Percentiles rank a stretch among this genome's conserved stretches.
Evolutionary conservation across 352 stramenopile genomes (phyloP).

Genomic region (Phytophthora aleatoria): DNA sequence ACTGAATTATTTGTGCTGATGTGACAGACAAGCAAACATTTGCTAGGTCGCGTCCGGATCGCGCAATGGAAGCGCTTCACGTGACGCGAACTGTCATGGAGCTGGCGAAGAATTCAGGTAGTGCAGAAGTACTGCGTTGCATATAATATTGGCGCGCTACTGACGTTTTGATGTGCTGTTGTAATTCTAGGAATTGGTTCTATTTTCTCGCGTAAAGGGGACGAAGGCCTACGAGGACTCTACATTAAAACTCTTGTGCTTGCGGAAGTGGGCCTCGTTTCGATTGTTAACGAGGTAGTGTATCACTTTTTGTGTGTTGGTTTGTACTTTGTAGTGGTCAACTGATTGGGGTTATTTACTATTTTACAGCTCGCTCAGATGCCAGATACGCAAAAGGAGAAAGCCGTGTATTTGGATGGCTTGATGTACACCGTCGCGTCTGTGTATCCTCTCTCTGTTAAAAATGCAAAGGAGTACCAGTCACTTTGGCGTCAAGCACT

Average conservation of each 20-base stretch:
- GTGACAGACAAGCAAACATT: conserved; percentile 48
- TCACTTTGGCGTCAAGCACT: conserved; percentile 56
- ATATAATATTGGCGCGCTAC: neutral
- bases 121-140: neutral
- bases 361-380: conserved; percentile 39
- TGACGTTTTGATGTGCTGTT: neutral
- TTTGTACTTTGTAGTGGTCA: neutral
- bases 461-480: conserved; percentile 52
- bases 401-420: conserved; percentile 53
- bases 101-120: conserved; percentile 39
- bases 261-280: conserved; percentile 49
- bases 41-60: conserved; percentile 35
- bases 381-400: conserved; percentile 39
- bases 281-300: conserved; percentile 56
- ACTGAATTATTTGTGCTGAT: conserved; percentile 1
- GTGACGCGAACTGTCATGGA: conserved; percentile 47
- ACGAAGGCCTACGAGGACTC: conserved; percentile 42
- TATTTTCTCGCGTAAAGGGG: conserved; percentile 61
- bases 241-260: conserved; percentile 61
- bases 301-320: neutral
- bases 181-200: conserved; percentile 38
- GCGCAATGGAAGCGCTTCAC: conserved; percentile 33
- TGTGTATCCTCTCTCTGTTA: conserved; percentile 53
- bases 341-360: conserved; percentile 7
- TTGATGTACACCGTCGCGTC: conserved; percentile 55